Base-by-base conservation (phyloP, 2,329 filamentous ascomycete genomes). In the Xylaria multiplex region DNA sequence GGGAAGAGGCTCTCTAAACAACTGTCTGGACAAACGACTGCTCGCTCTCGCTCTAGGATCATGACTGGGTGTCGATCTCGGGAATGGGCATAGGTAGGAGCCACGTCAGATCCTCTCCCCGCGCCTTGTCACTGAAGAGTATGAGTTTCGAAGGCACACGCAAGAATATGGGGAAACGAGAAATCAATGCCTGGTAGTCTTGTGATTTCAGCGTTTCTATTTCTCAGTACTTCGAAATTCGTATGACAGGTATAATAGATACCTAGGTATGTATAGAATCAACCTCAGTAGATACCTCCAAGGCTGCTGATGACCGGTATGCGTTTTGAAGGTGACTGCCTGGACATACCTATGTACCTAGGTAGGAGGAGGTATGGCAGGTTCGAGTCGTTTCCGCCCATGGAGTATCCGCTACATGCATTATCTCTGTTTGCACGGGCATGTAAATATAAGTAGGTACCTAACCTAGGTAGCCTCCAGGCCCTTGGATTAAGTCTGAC, bases 91-190 rank as follows among this genome's bases (percentile, higher is more conserved):
- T 37, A 43, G 32, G 35, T 50, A 45, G 49, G 53, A 16, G 40
- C 43, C 53, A 56, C 59, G 52, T 62, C 59, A 45, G n/a, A 30
- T 48, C 5, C n/a, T 50, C 37, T 30, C 35, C 37, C 16, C 37
- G 35, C 2, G 53, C 24, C 37, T 40, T 24, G 30, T 16, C 6
- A 37, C 32, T 13, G 2, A 19, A 6, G 3, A 19, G 14, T 19
- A 53, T 35, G 7, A 35, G 2, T 35, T 35, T 7, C 32, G 32
- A 35, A 35, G 32, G 32, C 32, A 35, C 32, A 11, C 32, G 9
- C 32, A 35, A 11, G 32, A 7, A 2, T 35, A 35, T 35, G 5
- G 6, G 32, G 32, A 35, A 35, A 11, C 32, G 32, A 35, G 32
- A 35, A 35, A 11, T 35, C 6, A 7, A 35, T 35, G 9, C 7